A percentile compares a stretch with the other conserved stretches of the same genome.
phyloP scores from a whole-genome alignment of 2,329 filamentous ascomycete species.

The Neonectria sp. region DNA sequence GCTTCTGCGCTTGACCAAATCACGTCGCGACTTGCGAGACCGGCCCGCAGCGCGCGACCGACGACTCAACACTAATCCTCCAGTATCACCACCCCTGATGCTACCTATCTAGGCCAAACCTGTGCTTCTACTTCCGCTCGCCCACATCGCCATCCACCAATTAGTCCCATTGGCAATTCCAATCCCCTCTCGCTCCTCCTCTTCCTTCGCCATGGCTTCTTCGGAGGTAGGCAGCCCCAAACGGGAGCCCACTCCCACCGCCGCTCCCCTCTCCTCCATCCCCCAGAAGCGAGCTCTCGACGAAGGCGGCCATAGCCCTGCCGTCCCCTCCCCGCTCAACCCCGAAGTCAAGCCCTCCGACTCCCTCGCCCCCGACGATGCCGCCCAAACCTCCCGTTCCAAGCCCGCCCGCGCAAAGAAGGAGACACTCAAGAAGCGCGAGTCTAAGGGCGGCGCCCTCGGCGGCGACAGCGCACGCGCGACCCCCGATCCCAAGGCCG shows the following conservation, averaged over 20 bases:
- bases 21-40: conserved; percentile 23
- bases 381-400: conserved; percentile 51
- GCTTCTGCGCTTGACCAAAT: conserved; percentile 10
- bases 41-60: conserved; percentile 12
- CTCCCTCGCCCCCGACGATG: conserved; percentile 61
- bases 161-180: conserved; percentile 9
- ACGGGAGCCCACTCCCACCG: conserved; percentile 58
- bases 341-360: conserved; percentile 68
- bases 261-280: conserved; percentile 61
- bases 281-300: conserved; percentile 78
- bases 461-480: conserved; percentile 66
- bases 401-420: conserved; percentile 71
- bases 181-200: not conserved
- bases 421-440: conserved; percentile 78
- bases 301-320: conserved; percentile 78
- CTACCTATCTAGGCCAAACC: conserved; percentile 1
- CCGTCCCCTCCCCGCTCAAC: conserved; percentile 82
- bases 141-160: conserved; percentile 8
- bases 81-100: conserved; percentile 2
- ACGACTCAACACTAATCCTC: conserved; percentile 10
- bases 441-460: conserved; percentile 66
- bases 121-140: not conserved
- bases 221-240: conserved; percentile 57
- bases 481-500: conserved; percentile 69
- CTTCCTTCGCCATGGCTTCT: conserved; percentile 49